phyloP scores from a whole-genome alignment of 768 basidiomycete species.

The Trametes cinnabarina region DNA sequence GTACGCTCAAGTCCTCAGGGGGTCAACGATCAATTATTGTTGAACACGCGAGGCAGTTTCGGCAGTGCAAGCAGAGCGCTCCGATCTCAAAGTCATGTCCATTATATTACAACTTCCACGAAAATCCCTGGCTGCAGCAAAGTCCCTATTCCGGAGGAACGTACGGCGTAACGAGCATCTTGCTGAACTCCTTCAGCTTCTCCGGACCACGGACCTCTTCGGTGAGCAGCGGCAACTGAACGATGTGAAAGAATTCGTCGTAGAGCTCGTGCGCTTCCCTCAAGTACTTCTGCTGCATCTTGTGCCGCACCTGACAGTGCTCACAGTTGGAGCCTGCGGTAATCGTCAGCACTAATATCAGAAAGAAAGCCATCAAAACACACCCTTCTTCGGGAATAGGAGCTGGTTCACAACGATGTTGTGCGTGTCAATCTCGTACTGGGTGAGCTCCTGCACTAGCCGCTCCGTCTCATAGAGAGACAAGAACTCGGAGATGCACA shows the following conservation, averaged over 20 bases:
- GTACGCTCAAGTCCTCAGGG: too few relatives aligned
- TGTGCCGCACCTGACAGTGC: slow-evolving; percentile 90
- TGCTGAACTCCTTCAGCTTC: slow-evolving; percentile 89
- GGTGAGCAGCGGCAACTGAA: slow-evolving; percentile 88
- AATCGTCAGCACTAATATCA: background rate
- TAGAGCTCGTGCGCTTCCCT: slow-evolving; percentile 95
- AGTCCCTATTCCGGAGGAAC: slow-evolving; percentile 37
- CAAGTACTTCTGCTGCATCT: slow-evolving; percentile 99
- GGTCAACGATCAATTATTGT: too few relatives aligned
- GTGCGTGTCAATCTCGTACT: slow-evolving; percentile 95
- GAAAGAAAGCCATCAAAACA: slow-evolving; percentile 27
- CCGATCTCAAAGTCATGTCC: background rate
- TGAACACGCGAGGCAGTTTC: too few relatives aligned
- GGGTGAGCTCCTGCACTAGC: slow-evolving; percentile 91
- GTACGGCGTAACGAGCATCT: slow-evolving; percentile 86
- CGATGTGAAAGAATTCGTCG: slow-evolving; percentile 97
- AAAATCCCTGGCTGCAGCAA: background rate
- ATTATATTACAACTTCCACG: slow-evolving; percentile 12
- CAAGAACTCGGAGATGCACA: slow-evolving; percentile 97
- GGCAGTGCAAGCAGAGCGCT: too few relatives aligned
- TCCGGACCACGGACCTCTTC: slow-evolving; percentile 96
- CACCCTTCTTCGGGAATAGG: slow-evolving; percentile 88
- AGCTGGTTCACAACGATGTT: slow-evolving; percentile 99
- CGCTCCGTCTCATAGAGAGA: slow-evolving; percentile 99
- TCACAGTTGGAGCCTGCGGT: slow-evolving; percentile 83